Conservation (phyloP, 805 yeast species). For the Brettanomyces bruxellensis region DNA sequence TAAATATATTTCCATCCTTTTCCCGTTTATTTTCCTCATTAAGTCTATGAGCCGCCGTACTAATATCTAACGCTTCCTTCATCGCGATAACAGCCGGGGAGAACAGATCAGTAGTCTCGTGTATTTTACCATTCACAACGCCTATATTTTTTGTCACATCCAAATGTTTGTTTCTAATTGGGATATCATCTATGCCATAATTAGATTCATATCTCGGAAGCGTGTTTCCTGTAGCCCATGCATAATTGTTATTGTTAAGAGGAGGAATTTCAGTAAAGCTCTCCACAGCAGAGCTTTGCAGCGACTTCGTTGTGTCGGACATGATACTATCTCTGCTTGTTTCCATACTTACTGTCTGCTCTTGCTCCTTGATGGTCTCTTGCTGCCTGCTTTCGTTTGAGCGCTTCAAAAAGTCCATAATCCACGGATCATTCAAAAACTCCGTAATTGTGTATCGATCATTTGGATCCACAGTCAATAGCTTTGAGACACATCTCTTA, state of each 20-base stretch:
- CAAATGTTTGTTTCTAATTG: not conserved
- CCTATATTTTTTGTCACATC: no score
- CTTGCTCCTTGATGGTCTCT: not conserved
- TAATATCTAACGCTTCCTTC: slow-evolving; percentile 51
- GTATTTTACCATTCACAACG: slow-evolving; percentile 1
- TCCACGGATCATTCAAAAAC: slow-evolving; percentile 72
- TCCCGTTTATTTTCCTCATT: slow-evolving; percentile 34
- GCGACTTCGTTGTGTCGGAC: not conserved
- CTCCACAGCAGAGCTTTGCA: not conserved
- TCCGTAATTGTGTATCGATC: slow-evolving; percentile 64
- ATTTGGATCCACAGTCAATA: slow-evolving; percentile 64
- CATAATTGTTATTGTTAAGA: not conserved
- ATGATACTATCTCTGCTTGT: not conserved
- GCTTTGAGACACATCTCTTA: slow-evolving; percentile 55
- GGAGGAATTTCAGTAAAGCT: not conserved
- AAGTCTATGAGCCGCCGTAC: slow-evolving; percentile 52
- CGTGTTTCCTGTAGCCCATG: not conserved
- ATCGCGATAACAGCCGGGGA: slow-evolving; percentile 53
- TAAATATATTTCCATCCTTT: not conserved
- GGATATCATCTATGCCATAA: not conserved
- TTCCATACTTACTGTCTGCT: not conserved
- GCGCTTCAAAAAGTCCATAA: slow-evolving; percentile 26
- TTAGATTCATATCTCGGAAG: slow-evolving; percentile 1
- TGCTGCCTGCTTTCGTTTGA: slow-evolving; percentile 9
- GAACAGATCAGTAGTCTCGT: slow-evolving; percentile 24